A percentile compares a stretch with the other conserved stretches of the same genome.
phyloP scores from a whole-genome alignment of 2,329 filamentous ascomycete genomes.

The Claviceps sp. region DNA sequence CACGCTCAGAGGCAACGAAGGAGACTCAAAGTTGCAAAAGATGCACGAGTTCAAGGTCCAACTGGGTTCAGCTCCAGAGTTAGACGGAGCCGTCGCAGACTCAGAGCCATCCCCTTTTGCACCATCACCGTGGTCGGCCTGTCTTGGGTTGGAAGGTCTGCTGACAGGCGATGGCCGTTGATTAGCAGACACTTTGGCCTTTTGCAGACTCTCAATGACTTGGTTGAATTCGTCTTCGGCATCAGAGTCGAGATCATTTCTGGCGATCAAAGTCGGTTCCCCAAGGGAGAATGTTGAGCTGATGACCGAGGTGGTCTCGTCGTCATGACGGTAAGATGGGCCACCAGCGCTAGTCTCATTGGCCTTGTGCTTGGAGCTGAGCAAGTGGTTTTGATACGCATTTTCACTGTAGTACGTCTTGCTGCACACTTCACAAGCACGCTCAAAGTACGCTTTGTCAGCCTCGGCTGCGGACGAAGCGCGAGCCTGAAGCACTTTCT shows the following conservation, averaged over 20 bases:
- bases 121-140: constrained; percentile 25
- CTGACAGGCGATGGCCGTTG: constrained; percentile 37
- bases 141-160: constrained; percentile 38
- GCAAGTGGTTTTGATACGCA: constrained; percentile 83
- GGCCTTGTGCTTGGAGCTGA: constrained; percentile 73
- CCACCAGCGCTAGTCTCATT: constrained; percentile 34
- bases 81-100: constrained; percentile 25
- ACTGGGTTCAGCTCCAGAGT: constrained; percentile 20
- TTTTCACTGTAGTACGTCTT: constrained; percentile 97
- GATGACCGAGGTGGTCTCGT: constrained; percentile 69
- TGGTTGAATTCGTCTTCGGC: constrained; percentile 63
- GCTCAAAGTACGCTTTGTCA: constrained; percentile 80
- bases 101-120: constrained; percentile 29
- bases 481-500: constrained; percentile 87
- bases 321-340: constrained; percentile 30
- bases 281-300: constrained; percentile 87
- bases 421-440: constrained; percentile 65
- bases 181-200: constrained; percentile 49
- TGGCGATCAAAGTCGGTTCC: constrained; percentile 48
- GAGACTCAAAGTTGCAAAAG: constrained; percentile 83
- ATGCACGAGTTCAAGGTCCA: constrained; percentile 51
- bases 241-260: constrained; percentile 45
- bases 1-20: constrained; percentile 61
- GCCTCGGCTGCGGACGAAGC: constrained; percentile 73
- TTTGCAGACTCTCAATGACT: constrained; percentile 65